Evolutionary conservation across 1,284 basidiomycete species (phyloP), one percentile per base, ranked within the genome.

Genomic region (Volvariella volvacea): DNA sequence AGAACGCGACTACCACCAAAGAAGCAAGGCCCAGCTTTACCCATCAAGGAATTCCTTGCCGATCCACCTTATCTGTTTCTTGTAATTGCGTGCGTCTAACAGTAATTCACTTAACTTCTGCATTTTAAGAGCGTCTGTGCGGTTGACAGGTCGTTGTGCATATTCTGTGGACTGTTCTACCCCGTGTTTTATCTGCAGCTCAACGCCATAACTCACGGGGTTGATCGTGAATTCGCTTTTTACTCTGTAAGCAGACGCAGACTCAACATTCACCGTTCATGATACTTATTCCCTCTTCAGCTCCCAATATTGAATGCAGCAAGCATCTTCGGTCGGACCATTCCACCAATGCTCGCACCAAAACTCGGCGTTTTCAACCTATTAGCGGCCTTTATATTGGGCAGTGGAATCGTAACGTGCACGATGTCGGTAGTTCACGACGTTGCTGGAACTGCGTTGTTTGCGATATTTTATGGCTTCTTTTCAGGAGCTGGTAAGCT

Each of bases 161-260:
- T 38, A 15, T 47, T 50, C 22, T 57, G 62, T 22, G 64, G 64
- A 3, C 50, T 65, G 16, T 67, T 65, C 55, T 66, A 68, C 46
- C 48, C 56, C 63, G 67, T 73, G 47, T 77, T 78, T 57, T 78
- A 75, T 55, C 57, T 78, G 7, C 75, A 79, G 53, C 54, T 78
- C 1, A 71, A 71, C 48, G 64, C 74, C 4, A 57, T 66, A 3
- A 52, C 62, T 25, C 67, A 74, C 44, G 66, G 65, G 10, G 62
- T 77, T 25, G 54, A 66, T 48, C 48, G 59, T 10, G 55, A 55
- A 1, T 55, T 75, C 20, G 67, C 73, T 1, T 76, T 74, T 45
- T 77, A 78, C 53, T 64, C 66, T 14, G 74, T 77, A 52, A 20
- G 70, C 60, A 28, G 4, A n/a, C 20, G 32, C 8, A 30, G 17